Percentiles rank a stretch among this genome's conserved stretches.
These are phyloP conservation scores for Trametes maxima DNA, from an alignment of 768 basidiomycete species.

Conservation along the genomic window DNA sequence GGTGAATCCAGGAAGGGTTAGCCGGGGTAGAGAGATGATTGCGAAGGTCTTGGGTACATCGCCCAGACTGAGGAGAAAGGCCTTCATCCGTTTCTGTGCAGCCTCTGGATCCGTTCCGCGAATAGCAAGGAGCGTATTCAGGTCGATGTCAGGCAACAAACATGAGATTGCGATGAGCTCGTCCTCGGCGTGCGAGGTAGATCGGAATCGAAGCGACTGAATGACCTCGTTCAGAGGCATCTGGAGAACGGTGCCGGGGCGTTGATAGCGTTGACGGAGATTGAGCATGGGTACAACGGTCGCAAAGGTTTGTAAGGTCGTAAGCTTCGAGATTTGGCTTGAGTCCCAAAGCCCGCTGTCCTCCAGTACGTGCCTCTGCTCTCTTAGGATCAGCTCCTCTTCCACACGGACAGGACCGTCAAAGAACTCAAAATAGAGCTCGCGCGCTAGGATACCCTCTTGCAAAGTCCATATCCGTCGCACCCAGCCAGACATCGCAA, in stretches of 20 bases:
- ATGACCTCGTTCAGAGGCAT: not conserved
- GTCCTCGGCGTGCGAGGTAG: conserved; percentile 7
- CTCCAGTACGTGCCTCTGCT: not conserved
- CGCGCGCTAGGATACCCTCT: conserved; percentile 12
- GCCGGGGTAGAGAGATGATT: not conserved
- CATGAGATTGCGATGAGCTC: conserved; percentile 4
- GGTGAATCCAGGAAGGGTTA: not conserved
- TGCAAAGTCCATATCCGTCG: conserved; percentile 19
- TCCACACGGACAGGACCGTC: not conserved
- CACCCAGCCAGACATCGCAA: conserved; percentile 14
- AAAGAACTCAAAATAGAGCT: conserved; percentile 10
- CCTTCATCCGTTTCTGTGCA: not conserved
- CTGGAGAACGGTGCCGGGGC: not conserved
- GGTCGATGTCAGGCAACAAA: not conserved
- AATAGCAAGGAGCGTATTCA: not conserved
- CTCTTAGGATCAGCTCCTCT: not conserved
- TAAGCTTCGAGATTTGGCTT: not conserved
- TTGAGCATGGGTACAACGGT: too few species aligned
- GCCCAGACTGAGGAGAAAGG: conserved; percentile 1
- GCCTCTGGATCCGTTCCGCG: not conserved
- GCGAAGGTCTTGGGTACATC: not conserved
- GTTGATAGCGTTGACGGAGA: too few species aligned
- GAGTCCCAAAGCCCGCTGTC: not conserved
- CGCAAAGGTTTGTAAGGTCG: too few species aligned
- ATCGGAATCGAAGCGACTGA: not conserved